Conservation (phyloP, 1,284 basidiomycete species). For the Puccinia triticina region DNA sequence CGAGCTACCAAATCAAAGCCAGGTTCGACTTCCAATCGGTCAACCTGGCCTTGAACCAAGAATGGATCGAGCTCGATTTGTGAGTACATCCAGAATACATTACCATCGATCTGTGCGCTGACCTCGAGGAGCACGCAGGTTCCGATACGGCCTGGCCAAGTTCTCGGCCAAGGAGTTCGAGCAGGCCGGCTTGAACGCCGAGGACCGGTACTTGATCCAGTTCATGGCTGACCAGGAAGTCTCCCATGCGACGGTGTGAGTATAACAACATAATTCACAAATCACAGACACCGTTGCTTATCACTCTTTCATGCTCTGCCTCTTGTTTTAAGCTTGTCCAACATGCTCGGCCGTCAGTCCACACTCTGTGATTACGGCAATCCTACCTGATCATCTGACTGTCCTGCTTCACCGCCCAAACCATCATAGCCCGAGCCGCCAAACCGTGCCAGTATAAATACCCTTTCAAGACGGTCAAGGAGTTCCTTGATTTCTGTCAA, state of each 20-base stretch:
- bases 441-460: conserved; percentile 69
- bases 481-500: conserved; percentile 70
- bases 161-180: conserved; percentile 68
- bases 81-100: neutral
- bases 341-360: conserved; percentile 63
- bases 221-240: conserved; percentile 62
- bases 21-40: conserved; percentile 71
- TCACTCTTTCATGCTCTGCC: conserved; percentile 64
- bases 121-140: conserved; percentile 55
- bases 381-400: too few relatives aligned
- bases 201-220: conserved; percentile 66
- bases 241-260: conserved; percentile 31
- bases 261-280: too few relatives aligned
- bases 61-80: conserved; percentile 69
- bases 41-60: conserved; percentile 68
- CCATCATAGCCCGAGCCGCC: conserved; percentile 59
- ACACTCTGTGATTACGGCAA: too few relatives aligned
- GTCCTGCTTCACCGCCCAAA: too few relatives aligned
- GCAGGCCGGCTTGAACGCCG: conserved; percentile 65
- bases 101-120: neutral
- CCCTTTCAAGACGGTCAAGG: conserved; percentile 67
- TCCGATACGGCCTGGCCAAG: conserved; percentile 67
- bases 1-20: conserved; percentile 58
- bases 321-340: conserved; percentile 59
- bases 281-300: conserved; percentile 64